These are phyloP conservation scores for Biscutella auriculata DNA, from an alignment of 441 rosid genomes.

Conservation along the genomic window DNA sequence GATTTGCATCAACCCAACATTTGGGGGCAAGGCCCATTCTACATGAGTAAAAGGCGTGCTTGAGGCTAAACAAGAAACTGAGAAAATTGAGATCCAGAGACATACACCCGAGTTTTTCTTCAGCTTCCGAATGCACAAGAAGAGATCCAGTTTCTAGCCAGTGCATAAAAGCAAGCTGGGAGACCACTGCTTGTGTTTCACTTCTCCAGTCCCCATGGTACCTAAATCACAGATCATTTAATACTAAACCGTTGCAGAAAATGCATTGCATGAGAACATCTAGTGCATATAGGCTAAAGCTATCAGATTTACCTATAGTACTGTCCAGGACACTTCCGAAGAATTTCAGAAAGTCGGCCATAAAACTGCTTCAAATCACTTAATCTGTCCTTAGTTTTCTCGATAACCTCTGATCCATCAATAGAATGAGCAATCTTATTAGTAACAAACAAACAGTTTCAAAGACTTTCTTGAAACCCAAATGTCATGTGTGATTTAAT, in stretches of 20 bases:
- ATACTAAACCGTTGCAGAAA: not conserved
- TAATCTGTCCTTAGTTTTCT: slow-evolving; percentile 51
- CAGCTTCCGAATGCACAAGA: slow-evolving; percentile 61
- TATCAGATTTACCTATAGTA: slow-evolving; percentile 45
- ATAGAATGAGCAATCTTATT: not conserved
- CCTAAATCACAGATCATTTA: slow-evolving; percentile 27
- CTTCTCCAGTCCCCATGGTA: slow-evolving; percentile 93
- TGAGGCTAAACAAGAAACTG: not conserved
- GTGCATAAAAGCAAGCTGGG: slow-evolving; percentile 72
- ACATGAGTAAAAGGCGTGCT: not conserved
- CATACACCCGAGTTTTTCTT: slow-evolving; percentile 79
- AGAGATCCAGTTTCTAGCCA: slow-evolving; percentile 83
- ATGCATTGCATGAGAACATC: not conserved
- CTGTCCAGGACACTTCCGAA: slow-evolving; percentile 53
- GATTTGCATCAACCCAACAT: not conserved
- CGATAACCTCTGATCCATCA: slow-evolving; percentile 45
- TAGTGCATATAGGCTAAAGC: too few species aligned
- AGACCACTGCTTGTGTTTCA: slow-evolving; percentile 78
- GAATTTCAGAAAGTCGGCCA: slow-evolving; percentile 41
- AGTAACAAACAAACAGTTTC: not conserved
- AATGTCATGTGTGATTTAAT: not conserved
- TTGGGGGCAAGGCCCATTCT: not conserved
- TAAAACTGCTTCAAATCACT: slow-evolving; percentile 46
- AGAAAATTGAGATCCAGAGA: slow-evolving; percentile 2
- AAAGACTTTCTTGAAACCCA: not conserved